phyloP scores from a whole-genome alignment of 1,284 basidiomycete species.

The Wallemia hederae region DNA sequence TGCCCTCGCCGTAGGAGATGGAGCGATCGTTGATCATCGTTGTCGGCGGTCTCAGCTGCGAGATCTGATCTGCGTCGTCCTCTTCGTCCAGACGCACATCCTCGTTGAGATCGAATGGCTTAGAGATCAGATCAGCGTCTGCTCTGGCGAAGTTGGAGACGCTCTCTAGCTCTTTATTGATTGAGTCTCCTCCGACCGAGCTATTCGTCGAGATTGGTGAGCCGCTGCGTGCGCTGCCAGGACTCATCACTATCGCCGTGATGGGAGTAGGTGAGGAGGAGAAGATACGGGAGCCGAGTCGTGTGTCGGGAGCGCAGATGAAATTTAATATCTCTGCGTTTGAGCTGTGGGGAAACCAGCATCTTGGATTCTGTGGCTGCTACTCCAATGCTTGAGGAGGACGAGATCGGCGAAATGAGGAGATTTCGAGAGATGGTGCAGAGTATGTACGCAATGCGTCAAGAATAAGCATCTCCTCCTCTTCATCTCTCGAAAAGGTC shows the following conservation, averaged over 20 bases:
- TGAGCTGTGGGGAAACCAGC: too few relatives aligned
- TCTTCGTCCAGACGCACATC: not conserved
- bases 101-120: not conserved
- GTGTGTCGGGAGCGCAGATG: too few relatives aligned
- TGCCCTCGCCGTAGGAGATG: not conserved
- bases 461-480: too few relatives aligned
- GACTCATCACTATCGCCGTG: not conserved
- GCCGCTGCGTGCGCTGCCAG: not conserved
- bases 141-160: not conserved
- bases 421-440: too few relatives aligned
- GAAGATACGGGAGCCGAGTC: not conserved
- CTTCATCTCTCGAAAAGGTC: too few relatives aligned
- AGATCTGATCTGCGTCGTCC: not conserved
- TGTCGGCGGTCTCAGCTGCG: not conserved
- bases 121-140: not conserved
- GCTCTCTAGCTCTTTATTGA: not conserved
- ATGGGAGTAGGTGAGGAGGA: not conserved
- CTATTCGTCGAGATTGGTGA: not conserved
- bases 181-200: not conserved
- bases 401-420: too few relatives aligned
- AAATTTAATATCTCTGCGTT: too few relatives aligned
- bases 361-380: too few relatives aligned
- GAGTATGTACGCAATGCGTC: too few relatives aligned
- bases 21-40: not conserved
- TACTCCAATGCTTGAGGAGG: too few relatives aligned